phyloP scores from a whole-genome alignment of 495 filamentous ascomycete species.

The Copromyces sp. region DNA sequence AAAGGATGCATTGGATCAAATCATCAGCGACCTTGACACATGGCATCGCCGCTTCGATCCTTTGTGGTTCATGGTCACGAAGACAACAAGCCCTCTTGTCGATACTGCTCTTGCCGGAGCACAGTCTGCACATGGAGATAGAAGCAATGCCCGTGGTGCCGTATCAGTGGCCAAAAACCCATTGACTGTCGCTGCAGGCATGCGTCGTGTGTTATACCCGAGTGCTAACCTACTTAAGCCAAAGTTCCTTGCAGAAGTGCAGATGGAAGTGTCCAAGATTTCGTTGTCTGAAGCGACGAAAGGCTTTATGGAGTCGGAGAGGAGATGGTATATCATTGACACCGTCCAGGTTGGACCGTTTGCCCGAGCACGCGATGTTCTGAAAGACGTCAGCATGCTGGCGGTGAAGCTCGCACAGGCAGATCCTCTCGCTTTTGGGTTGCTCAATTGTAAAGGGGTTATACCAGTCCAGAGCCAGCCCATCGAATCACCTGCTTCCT shows the following conservation, averaged over 20 bases:
- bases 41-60: slow-evolving; percentile 31
- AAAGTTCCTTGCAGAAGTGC: neutral
- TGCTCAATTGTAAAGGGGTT: too few species aligned
- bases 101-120: slow-evolving; percentile 13
- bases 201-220: neutral
- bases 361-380: slow-evolving; percentile 4
- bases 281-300: neutral
- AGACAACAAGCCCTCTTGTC: slow-evolving; percentile 18
- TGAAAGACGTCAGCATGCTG: slow-evolving; percentile 29
- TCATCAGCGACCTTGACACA: slow-evolving; percentile 27
- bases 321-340: slow-evolving; percentile 6
- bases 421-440: too few species aligned
- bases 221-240: neutral
- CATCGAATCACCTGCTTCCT: too few species aligned
- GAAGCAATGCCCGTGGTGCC: neutral
- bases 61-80: slow-evolving; percentile 32
- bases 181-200: neutral
- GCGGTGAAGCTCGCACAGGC: slow-evolving; percentile 33
- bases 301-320: neutral
- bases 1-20: slow-evolving; percentile 19
- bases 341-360: slow-evolving; percentile 14
- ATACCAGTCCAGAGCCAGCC: too few species aligned
- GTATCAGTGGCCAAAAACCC: neutral
- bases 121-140: neutral
- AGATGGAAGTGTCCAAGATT: neutral